Evolutionary conservation across 805 yeast genomes (phyloP).

Genomic region (Allodekkera sacchari): DNA sequence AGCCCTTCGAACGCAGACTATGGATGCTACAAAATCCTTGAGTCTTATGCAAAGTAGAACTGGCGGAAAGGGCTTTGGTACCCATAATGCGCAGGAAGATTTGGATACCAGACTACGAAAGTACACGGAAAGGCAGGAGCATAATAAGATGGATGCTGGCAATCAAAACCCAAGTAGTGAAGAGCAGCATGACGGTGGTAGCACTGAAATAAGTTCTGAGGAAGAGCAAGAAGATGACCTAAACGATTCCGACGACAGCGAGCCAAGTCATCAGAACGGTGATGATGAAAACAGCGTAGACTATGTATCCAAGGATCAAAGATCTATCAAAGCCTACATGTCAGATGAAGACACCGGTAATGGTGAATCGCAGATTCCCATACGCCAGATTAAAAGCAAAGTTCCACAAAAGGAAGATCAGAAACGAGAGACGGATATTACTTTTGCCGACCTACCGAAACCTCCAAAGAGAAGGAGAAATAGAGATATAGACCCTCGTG

Average conservation of each 20-base stretch:
- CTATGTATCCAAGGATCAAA: too few relatives aligned
- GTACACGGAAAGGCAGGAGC: slow-evolving; percentile 7
- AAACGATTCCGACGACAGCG: neutral
- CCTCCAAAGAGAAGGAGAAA: slow-evolving; percentile 31
- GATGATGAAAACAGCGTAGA: too few relatives aligned
- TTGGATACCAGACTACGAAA: slow-evolving; percentile 15
- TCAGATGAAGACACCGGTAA: too few relatives aligned
- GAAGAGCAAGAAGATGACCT: neutral
- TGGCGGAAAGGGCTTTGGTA: slow-evolving; percentile 10
- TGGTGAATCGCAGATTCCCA: too few relatives aligned
- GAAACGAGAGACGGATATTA: too few relatives aligned
- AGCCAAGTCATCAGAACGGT: too few relatives aligned
- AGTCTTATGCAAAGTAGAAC: slow-evolving; percentile 5
- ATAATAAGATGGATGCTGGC: neutral
- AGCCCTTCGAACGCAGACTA: slow-evolving; percentile 30
- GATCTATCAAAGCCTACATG: too few relatives aligned
- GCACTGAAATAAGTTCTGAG: neutral
- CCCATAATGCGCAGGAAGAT: slow-evolving; percentile 26
- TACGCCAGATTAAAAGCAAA: too few relatives aligned
- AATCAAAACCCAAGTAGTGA: neutral
- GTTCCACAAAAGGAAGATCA: too few relatives aligned
- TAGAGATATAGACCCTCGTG: slow-evolving; percentile 66
- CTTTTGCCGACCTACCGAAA: slow-evolving; percentile 53
- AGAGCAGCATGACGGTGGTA: slow-evolving; percentile 3
- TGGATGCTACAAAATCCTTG: slow-evolving; percentile 13